These are phyloP conservation scores for Peronospora tabacina DNA, from an alignment of 352 stramenopile species.

Conservation along the genomic window DNA sequence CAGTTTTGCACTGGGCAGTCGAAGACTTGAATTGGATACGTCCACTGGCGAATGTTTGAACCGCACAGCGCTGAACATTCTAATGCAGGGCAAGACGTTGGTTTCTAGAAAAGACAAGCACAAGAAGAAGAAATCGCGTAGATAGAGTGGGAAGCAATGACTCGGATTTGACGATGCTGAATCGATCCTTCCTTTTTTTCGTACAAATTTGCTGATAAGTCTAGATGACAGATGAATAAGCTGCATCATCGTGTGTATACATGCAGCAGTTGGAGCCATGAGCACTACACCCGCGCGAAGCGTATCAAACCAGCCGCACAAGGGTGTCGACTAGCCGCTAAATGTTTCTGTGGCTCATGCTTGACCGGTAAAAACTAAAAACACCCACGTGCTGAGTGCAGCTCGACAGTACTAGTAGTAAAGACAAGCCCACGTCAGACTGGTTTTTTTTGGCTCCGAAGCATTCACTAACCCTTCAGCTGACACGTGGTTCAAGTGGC, in stretches of 20 bases:
- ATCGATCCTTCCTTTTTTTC: not conserved
- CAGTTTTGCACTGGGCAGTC: constrained; percentile 47
- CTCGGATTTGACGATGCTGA: not conserved
- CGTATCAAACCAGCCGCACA: not conserved
- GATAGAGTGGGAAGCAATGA: constrained; percentile 3
- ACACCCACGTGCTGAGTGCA: no score
- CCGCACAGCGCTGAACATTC: constrained; percentile 52
- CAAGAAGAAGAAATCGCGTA: constrained; percentile 44
- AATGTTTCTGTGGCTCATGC: not conserved
- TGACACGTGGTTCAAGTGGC: not conserved
- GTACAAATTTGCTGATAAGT: not conserved
- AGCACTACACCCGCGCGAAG: not conserved
- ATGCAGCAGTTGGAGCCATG: not conserved
- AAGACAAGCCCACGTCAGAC: not conserved
- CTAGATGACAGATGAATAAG: no score
- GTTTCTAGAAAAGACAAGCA: constrained; percentile 57
- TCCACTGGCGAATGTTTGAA: constrained; percentile 47
- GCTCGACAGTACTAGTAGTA: no score
- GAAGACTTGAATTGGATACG: constrained; percentile 48
- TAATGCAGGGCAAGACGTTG: constrained; percentile 65
- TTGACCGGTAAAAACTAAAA: no score
- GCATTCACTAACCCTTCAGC: not conserved
- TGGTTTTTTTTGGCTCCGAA: not conserved
- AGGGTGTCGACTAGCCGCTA: not conserved
- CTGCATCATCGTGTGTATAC: not conserved